A percentile compares a stretch with the other conserved stretches of the same genome.
phyloP scores from a whole-genome alignment of 345 rosid genomes.

The Syzygium jambos region DNA sequence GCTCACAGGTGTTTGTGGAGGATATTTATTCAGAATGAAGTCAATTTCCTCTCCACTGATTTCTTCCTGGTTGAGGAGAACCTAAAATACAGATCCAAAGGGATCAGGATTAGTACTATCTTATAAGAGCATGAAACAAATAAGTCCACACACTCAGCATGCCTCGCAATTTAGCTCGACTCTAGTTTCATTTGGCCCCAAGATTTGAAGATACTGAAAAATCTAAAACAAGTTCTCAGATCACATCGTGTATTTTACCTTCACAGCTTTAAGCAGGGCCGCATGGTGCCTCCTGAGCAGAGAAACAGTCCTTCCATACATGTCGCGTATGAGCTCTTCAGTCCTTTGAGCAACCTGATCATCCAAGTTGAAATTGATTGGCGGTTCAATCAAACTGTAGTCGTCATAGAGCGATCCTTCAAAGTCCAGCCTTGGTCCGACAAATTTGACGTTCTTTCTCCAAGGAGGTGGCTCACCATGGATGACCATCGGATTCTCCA shows the following conservation, averaged over 20 bases:
- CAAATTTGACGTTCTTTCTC: slow-evolving; percentile 63
- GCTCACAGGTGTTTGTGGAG: slow-evolving; percentile 58
- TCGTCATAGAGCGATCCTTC: slow-evolving; percentile 89
- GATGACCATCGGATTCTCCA: slow-evolving; percentile 88
- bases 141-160: background rate
- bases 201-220: background rate
- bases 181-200: background rate
- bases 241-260: slow-evolving; percentile 28
- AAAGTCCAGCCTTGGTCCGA: slow-evolving; percentile 86
- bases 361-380: slow-evolving; percentile 76
- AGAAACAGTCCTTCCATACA: slow-evolving; percentile 55
- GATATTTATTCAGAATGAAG: slow-evolving; percentile 61
- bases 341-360: slow-evolving; percentile 72
- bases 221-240: background rate
- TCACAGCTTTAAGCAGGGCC: slow-evolving; percentile 73
- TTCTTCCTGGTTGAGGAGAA: slow-evolving; percentile 68
- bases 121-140: background rate
- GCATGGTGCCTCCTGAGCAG: slow-evolving; percentile 68
- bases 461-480: slow-evolving; percentile 93
- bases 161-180: background rate
- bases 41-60: slow-evolving; percentile 77
- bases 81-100: slow-evolving; percentile 28
- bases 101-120: background rate
- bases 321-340: slow-evolving; percentile 48
- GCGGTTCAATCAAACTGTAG: slow-evolving; percentile 64